Evolutionary conservation across 2,329 filamentous ascomycete species (phyloP), one percentile per base, ranked within the genome.

Genomic region (Cadophora gregata): DNA sequence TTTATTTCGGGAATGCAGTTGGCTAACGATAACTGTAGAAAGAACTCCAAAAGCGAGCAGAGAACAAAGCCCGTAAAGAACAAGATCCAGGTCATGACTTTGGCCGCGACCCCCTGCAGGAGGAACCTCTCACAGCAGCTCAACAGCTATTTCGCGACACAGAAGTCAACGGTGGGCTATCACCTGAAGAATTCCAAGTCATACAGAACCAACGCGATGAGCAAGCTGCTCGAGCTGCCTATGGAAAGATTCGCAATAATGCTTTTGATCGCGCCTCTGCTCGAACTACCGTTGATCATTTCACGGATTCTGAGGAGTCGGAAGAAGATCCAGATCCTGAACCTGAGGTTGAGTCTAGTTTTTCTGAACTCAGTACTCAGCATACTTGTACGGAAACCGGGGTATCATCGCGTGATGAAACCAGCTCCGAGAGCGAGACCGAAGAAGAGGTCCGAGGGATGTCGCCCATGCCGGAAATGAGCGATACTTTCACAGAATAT

Each of bases 281-380:
- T 16, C 59, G 55, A 27, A 59, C 21, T 5, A 63, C 19, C 19
- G 58, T 65, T 5, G 8, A 9, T 19, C 25, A 61, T 8, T 31
- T 67, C 10, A 31, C 36, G 4, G 53, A 60, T 14, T 68, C 66
- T 7, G 67, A 66, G 21, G 65, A 69, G 38, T 72, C 70, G 19
- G 70, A 71, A 16, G 71, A 72, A 38, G 71, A 72, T 60, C 68
- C 69, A 2, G 62, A 69, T 9, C 58, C 64, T 12, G 69, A 70
- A 4, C 62, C 64, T 10, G 29, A 16, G 14, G 29, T 27, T 21
- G 25, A 27, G n/a, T 33, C 24, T 3, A 31, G 33, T 29, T 19
- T 47, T 2, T 47, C 42, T 47, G 53, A 19, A 4, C n/a, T 6
- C 10, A 36, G 48, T 47, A 36, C 36, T 4, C n/a, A 62, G 24